Evolutionary conservation across 2,329 filamentous ascomycete genomes (phyloP).

Genomic region (Coniochaeta ligniaria): DNA sequence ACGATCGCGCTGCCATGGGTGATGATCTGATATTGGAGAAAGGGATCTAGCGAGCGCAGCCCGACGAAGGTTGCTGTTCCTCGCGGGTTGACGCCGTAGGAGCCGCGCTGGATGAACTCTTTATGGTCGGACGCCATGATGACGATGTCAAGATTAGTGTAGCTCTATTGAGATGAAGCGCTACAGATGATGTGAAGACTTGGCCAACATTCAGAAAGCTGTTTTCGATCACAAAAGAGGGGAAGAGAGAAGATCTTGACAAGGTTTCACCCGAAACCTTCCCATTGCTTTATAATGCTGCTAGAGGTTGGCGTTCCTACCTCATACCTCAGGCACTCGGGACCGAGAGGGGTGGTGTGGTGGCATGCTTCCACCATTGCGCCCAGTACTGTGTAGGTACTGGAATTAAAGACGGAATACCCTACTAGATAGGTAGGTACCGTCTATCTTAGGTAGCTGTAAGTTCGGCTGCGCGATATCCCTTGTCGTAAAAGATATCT

Average conservation of each 20-base stretch:
- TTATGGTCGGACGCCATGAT: neutral
- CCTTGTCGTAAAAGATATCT: too few species aligned
- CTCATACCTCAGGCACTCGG: neutral
- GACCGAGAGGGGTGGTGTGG: neutral
- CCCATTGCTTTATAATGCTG: neutral
- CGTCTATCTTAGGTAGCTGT: too few species aligned
- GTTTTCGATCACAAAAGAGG: neutral
- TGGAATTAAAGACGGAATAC: too few species aligned
- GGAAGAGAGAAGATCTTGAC: neutral
- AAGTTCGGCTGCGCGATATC: too few species aligned
- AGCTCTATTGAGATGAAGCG: too few species aligned
- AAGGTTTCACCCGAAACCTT: neutral
- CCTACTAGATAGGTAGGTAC: too few species aligned
- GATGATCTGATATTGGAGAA: conserved; percentile 25
- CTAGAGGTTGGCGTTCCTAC: too few species aligned
- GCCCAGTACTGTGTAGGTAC: too few species aligned
- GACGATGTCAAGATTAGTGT: neutral
- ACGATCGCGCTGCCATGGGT: conserved; percentile 34
- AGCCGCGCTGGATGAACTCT: conserved; percentile 30
- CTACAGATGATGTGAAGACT: neutral
- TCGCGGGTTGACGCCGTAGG: conserved; percentile 22
- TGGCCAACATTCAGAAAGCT: neutral
- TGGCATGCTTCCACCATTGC: neutral
- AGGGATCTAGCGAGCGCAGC: conserved; percentile 25
- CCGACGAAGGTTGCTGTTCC: conserved; percentile 30